Percentiles rank a stretch among this genome's conserved stretches.
Conservation (phyloP, 768 basidiomycete species). For the Amanita molliuscula region DNA sequence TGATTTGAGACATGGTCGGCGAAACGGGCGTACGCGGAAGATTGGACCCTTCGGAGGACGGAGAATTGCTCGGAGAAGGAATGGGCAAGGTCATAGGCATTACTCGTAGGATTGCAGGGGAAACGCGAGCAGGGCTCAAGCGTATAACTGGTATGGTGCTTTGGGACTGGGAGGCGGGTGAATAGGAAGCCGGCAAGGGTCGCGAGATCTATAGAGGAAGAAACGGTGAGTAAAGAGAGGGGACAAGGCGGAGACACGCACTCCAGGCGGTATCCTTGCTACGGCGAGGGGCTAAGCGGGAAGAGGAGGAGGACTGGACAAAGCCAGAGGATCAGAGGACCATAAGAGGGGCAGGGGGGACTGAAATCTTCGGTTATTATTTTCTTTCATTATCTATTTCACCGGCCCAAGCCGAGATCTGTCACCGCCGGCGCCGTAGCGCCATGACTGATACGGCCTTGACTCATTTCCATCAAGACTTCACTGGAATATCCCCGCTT, state of each 20-base stretch:
- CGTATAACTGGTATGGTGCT: constrained; percentile 26
- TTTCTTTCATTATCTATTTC: background rate
- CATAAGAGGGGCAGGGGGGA: background rate
- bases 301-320: constrained; percentile 9
- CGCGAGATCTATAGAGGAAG: constrained; percentile 60
- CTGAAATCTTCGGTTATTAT: background rate
- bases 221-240: constrained; percentile 12
- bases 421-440: too few relatives aligned
- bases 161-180: constrained; percentile 31
- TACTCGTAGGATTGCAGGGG: constrained; percentile 9
- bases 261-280: constrained; percentile 42
- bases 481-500: too few relatives aligned
- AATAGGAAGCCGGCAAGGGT: constrained; percentile 84
- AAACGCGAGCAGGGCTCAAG: constrained; percentile 67
- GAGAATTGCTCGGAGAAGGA: constrained; percentile 18
- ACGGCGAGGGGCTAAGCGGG: constrained; percentile 26
- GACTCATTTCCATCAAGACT: too few relatives aligned
- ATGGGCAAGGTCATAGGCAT: constrained; percentile 30
- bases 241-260: constrained; percentile 14
- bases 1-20: constrained; percentile 18
- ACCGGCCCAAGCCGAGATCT: background rate
- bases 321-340: constrained; percentile 1
- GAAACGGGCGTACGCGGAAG: constrained; percentile 38
- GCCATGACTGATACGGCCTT: too few relatives aligned
- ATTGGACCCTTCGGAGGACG: constrained; percentile 16